These are phyloP conservation scores for Yamadazyma akitaensis DNA, from an alignment of 805 yeast genomes.

Conservation along the genomic window DNA sequence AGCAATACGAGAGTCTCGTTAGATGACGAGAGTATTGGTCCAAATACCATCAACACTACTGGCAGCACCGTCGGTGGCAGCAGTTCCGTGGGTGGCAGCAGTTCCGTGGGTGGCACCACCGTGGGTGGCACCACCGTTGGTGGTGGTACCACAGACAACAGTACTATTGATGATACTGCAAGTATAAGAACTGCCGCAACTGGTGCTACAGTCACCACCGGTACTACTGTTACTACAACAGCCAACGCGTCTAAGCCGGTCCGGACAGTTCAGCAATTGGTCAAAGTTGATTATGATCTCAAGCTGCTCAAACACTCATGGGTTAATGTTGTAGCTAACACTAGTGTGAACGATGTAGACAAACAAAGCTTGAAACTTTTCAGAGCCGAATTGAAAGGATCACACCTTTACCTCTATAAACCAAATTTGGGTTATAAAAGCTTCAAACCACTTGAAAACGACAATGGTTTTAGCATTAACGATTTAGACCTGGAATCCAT, in stretches of 20 bases:
- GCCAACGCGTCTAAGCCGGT: neutral
- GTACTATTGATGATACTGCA: neutral
- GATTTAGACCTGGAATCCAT: constrained; percentile 10
- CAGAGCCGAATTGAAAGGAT: constrained; percentile 69
- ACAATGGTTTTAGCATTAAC: neutral
- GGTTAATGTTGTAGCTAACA: constrained; percentile 36
- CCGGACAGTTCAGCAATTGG: constrained; percentile 4
- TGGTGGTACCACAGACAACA: neutral
- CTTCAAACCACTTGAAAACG: constrained; percentile 16
- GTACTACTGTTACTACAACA: neutral
- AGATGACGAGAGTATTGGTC: neutral
- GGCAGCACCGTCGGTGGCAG: neutral
- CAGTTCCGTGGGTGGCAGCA: neutral
- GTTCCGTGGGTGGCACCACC: too few relatives aligned
- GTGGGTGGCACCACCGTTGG: neutral
- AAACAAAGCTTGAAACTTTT: constrained; percentile 45
- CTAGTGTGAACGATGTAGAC: constrained; percentile 22
- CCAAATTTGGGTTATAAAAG: constrained; percentile 43
- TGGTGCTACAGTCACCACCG: neutral
- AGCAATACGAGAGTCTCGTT: neutral
- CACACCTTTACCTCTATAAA: constrained; percentile 59
- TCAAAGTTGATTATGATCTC: constrained; percentile 28
- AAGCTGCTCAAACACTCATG: constrained; percentile 31
- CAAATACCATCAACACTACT: neutral
- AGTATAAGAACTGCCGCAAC: neutral